Evolutionary conservation across 768 basidiomycete genomes (phyloP).

Genomic region (Amanita exitialis): DNA sequence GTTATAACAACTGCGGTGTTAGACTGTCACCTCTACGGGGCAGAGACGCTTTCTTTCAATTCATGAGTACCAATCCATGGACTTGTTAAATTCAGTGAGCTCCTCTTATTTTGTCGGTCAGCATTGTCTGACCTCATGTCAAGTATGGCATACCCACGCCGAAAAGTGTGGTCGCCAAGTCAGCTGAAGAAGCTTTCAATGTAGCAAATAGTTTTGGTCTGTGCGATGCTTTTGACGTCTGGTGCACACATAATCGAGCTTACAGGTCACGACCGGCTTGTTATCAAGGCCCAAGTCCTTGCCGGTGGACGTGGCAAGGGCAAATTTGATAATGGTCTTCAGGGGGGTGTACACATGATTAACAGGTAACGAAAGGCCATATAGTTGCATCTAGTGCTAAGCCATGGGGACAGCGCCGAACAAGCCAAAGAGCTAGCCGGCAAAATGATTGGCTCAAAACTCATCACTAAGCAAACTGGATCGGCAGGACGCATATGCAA

Average conservation of each 20-base stretch:
- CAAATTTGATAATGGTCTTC: slow-evolving; percentile 89
- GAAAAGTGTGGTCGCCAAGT: slow-evolving; percentile 78
- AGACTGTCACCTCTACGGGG: slow-evolving; percentile 57
- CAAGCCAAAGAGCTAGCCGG: slow-evolving; percentile 80
- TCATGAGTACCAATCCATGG: slow-evolving; percentile 97
- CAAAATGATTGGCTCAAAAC: slow-evolving; percentile 90
- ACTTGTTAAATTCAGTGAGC: slow-evolving; percentile 82
- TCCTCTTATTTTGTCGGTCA: not conserved
- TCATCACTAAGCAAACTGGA: slow-evolving; percentile 99
- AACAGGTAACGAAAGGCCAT: slow-evolving; percentile 45
- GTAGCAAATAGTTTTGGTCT: slow-evolving; percentile 86
- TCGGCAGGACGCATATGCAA: slow-evolving; percentile 89
- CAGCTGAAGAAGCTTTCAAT: slow-evolving; percentile 80
- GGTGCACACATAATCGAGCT: not conserved
- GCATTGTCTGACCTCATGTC: not conserved
- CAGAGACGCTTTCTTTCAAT: slow-evolving; percentile 92
- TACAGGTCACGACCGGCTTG: slow-evolving; percentile 66
- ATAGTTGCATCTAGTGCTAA: slow-evolving; percentile 2
- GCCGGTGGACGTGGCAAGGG: slow-evolving; percentile 99
- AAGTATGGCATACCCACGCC: slow-evolving; percentile 96
- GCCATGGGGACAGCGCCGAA: slow-evolving; percentile 46
- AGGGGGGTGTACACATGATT: slow-evolving; percentile 95
- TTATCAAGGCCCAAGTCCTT: slow-evolving; percentile 98
- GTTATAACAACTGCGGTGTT: slow-evolving; percentile 8
- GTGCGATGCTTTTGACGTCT: slow-evolving; percentile 11